Evolutionary conservation across 768 basidiomycete genomes (phyloP), one percentile per base, ranked within the genome.

Genomic region (Pisolithus marmoratus): DNA sequence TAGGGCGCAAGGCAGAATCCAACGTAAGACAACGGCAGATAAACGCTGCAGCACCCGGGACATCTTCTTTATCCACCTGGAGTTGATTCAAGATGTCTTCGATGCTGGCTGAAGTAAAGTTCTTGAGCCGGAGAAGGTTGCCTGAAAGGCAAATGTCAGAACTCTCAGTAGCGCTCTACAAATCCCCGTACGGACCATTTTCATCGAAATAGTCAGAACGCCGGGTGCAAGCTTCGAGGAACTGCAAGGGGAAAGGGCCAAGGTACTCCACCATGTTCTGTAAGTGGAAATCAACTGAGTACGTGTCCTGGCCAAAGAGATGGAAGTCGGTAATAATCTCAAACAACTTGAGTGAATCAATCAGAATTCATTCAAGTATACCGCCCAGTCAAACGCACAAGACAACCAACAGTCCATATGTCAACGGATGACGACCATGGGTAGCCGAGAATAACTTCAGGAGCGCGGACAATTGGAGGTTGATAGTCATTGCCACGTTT

Each of bases 321-420:
- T 26, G 26, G 26, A 8, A 27, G 26, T 27, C 5, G 26, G 2
- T 27, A 27, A 27, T 27, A 26, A 19, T n/a, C 11, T 42, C 24
- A 29, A 42, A 34, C 20, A 22, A 52, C 24, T 24, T 45, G 22
- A 5, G 8, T 11, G 17, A 27, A 45, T 2, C n/a, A 4, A 23
- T 22, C 19, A 26, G 44, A 17, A 9, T 8, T 6, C 17, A n/a
- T 5, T n/a, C 22, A 24, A 15, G 29, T 27, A 42, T 20, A 20
- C 7, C 24, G 40, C 15, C 11, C 23, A 42, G 43, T 22, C 7
- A n/a, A 40, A 49, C 57, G 34, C 53, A 64, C 63, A n/a, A 64
- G 29, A 41, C 64, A 65, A 14, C 63, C 66, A 22, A 67, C 42
- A 20, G 53, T 52, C 66, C 61, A 67, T 27, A 66, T 64, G 38